Conservation (phyloP, 2,329 filamentous ascomycete species). For the Claviceps spartinae region DNA sequence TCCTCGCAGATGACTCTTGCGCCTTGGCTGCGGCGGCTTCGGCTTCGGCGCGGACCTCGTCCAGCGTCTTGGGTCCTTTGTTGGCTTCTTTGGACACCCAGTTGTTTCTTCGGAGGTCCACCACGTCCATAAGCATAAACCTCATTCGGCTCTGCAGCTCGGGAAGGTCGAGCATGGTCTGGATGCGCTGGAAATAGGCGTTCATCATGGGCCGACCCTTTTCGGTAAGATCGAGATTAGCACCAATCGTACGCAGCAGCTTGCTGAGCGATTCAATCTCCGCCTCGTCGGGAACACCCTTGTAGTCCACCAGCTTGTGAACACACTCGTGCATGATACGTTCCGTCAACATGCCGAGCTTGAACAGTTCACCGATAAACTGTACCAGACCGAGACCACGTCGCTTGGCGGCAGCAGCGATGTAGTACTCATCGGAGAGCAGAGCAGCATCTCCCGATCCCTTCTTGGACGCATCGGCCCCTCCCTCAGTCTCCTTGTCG, state of each 20-base stretch:
- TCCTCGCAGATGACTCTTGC: conserved; percentile 48
- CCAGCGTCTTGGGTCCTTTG: conserved; percentile 94
- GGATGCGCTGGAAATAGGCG: conserved; percentile 83
- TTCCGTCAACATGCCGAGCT: conserved; percentile 95
- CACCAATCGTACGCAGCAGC: conserved; percentile 81
- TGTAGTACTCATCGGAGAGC: conserved; percentile 93
- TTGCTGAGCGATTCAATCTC: conserved; percentile 94
- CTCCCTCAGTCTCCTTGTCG: conserved; percentile 54
- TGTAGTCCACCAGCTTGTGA: conserved; percentile 89
- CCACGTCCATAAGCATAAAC: conserved; percentile 94
- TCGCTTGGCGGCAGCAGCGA: conserved; percentile 85
- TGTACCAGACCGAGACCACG: conserved; percentile 94
- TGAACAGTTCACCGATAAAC: conserved; percentile 98
- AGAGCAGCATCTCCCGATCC: conserved; percentile 60
- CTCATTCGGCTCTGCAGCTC: conserved; percentile 74
- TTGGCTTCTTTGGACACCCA: conserved; percentile 83
- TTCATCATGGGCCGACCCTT: conserved; percentile 82
- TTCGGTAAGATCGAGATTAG: conserved; percentile 68
- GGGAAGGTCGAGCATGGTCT: conserved; percentile 64
- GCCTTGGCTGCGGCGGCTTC: conserved; percentile 76
- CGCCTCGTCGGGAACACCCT: conserved; percentile 83
- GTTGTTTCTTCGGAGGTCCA: conserved; percentile 63
- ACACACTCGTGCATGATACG: conserved; percentile 99
- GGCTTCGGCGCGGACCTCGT: conserved; percentile 73
- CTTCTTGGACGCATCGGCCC: conserved; percentile 27